Evolutionary conservation across 306 rosid genomes (phyloP).

Genomic region (Aeschynomene evenia): DNA sequence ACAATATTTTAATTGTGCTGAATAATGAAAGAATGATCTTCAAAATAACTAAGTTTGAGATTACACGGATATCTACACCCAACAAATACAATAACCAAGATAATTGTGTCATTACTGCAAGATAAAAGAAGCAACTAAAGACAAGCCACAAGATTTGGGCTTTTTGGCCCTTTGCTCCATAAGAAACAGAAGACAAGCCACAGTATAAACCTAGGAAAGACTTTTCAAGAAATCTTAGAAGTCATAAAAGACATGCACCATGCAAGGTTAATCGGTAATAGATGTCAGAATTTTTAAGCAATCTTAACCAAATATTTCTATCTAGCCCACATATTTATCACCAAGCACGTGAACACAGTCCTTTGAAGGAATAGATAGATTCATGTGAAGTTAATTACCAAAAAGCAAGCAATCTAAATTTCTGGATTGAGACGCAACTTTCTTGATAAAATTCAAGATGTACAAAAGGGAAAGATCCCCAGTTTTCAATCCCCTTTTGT

Average conservation of each 20-base stretch:
- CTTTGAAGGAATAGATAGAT: neutral
- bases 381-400: neutral
- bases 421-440: neutral
- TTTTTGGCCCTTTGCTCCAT: too few relatives aligned
- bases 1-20: neutral
- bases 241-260: neutral
- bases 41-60: neutral
- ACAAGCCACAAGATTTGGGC: too few relatives aligned
- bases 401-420: neutral
- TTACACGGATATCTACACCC: neutral
- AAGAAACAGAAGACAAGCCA: neutral
- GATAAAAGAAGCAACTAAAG: neutral
- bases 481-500: neutral
- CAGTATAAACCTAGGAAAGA: neutral
- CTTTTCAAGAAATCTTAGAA: neutral
- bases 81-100: neutral
- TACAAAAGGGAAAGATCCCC: neutral
- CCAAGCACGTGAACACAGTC: neutral
- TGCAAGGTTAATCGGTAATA: neutral
- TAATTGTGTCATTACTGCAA: neutral
- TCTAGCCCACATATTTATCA: neutral
- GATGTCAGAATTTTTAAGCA: neutral
- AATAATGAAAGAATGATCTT: neutral
- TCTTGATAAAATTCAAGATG: neutral
- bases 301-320: neutral